Percentiles rank a stretch among this genome's conserved stretches.
phyloP scores from a whole-genome alignment of 495 filamentous ascomycete genomes.

The Aspergillus baeticus region DNA sequence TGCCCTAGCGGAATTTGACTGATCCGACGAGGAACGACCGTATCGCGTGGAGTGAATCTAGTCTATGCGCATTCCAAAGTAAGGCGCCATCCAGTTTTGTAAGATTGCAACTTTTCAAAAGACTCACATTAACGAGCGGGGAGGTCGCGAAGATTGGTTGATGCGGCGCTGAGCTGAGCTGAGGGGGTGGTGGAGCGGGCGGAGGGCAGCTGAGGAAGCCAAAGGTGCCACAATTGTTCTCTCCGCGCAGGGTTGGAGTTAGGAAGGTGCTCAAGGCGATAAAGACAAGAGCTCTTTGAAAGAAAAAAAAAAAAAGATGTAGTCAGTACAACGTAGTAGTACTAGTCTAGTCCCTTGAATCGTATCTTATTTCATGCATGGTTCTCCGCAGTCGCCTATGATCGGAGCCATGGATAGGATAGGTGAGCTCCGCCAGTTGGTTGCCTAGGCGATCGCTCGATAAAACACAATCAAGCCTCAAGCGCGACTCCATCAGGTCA shows the following conservation, averaged over 20 bases:
- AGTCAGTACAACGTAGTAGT: not conserved
- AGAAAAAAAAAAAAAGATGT: not conserved
- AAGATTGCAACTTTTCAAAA: not conserved
- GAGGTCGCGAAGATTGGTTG: not conserved
- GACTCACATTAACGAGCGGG: conserved; percentile 9
- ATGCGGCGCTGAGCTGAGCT: conserved; percentile 3
- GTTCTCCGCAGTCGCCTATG: conserved; percentile 20
- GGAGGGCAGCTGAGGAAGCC: not conserved
- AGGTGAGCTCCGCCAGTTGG: conserved; percentile 1
- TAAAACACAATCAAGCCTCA: not conserved
- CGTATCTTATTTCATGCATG: conserved; percentile 3
- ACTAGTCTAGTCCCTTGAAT: too few species aligned
- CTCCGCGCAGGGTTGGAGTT: not conserved
- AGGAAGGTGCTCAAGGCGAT: not conserved
- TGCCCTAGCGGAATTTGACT: conserved; percentile 6
- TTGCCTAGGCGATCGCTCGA: conserved; percentile 10
- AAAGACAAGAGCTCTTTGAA: not conserved
- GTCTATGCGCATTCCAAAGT: conserved; percentile 18
- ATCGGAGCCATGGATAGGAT: conserved; percentile 22
- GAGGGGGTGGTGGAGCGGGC: not conserved
- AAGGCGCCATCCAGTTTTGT: not conserved
- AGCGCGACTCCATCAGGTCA: too few species aligned
- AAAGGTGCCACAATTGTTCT: not conserved
- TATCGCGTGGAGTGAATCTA: conserved; percentile 13
- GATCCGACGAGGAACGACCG: not conserved